phyloP scores from a whole-genome alignment of 2,329 filamentous ascomycete genomes.

The Alternaria arbusti region DNA sequence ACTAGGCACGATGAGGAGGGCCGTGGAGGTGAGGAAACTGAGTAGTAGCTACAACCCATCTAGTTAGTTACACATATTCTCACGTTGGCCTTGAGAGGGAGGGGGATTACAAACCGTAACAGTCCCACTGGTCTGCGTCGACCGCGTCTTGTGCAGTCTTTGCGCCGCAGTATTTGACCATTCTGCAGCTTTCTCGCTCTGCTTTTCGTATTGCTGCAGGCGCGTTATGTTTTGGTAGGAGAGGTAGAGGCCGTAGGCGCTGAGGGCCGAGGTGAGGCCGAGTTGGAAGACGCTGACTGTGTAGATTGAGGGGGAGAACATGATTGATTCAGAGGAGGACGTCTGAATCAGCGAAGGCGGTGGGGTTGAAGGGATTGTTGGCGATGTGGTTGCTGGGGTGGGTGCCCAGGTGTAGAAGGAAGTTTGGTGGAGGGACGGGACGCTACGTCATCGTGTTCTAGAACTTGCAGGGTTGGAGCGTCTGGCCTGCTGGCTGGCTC shows the following conservation, averaged over 20 bases:
- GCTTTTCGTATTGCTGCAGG: slow-evolving; percentile 44
- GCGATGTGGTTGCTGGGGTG: neutral
- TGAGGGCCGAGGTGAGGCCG: slow-evolving; percentile 27
- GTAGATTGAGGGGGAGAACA: neutral
- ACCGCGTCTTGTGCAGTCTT: slow-evolving; percentile 43
- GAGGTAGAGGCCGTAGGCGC: slow-evolving; percentile 40
- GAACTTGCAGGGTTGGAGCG: neutral
- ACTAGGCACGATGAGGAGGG: slow-evolving; percentile 23
- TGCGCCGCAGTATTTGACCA: slow-evolving; percentile 43
- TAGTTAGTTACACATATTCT: neutral
- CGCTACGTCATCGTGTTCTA: neutral
- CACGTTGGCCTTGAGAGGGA: too few species aligned
- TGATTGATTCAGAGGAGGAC: neutral
- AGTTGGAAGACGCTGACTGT: slow-evolving; percentile 15
- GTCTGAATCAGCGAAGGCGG: neutral
- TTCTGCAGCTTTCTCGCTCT: slow-evolving; percentile 46
- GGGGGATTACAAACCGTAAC: slow-evolving; percentile 31
- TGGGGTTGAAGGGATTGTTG: neutral
- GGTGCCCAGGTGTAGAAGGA: neutral
- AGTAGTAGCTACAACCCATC: neutral
- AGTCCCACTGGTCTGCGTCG: slow-evolving; percentile 44
- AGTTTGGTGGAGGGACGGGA: neutral
- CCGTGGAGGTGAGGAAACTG: slow-evolving; percentile 23
- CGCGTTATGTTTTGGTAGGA: slow-evolving; percentile 46
- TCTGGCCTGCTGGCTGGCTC: neutral